Evolutionary conservation across 148 eudicot genomes (phyloP).

Genomic region (Persicaria tinctoria): DNA sequence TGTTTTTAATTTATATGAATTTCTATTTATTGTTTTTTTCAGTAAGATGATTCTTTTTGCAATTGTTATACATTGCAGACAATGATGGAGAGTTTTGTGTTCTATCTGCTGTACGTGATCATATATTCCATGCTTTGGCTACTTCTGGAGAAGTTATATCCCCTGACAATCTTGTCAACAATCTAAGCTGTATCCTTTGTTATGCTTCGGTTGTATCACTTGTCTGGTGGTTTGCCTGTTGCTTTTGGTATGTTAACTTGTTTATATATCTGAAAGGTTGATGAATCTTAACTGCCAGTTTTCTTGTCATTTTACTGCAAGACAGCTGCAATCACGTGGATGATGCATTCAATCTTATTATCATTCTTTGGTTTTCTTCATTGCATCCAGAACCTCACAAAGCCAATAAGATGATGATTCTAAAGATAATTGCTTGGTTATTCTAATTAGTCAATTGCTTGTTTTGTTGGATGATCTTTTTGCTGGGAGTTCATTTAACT

Average conservation of each 20-base stretch:
- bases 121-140: slow-evolving; percentile 35
- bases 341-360: no score
- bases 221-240: neutral
- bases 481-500: neutral
- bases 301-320: neutral
- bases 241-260: neutral
- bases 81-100: slow-evolving; percentile 43
- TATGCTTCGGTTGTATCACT: neutral
- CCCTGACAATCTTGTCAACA: slow-evolving; percentile 54
- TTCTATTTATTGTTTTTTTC: neutral
- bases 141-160: slow-evolving; percentile 24
- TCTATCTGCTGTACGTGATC: slow-evolving; percentile 51
- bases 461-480: neutral
- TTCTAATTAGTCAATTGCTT: neutral
- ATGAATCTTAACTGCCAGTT: neutral
- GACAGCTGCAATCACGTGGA: neutral
- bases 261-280: neutral
- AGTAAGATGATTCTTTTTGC: neutral
- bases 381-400: neutral
- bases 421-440: neutral
- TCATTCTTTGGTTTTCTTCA: neutral
- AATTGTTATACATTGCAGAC: slow-evolving; percentile 29
- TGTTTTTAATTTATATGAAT: neutral
- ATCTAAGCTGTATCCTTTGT: slow-evolving; percentile 67
- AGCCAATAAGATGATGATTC: neutral